Conservation (phyloP, 176 grass and related monocot species). For the Avena insularis region DNA sequence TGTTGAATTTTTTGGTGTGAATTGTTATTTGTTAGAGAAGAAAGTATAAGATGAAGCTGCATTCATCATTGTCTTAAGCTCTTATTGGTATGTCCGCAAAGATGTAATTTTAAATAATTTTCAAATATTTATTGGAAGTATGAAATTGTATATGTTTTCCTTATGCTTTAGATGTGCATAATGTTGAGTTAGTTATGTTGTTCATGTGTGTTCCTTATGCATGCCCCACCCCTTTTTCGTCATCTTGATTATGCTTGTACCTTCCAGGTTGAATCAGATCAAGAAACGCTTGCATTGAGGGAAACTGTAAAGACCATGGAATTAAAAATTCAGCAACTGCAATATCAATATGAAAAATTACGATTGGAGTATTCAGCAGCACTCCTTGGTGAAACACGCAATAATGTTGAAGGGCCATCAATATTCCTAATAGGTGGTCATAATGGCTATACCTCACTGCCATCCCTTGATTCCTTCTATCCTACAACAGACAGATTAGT, state of each 20-base stretch:
- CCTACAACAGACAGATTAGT: slow-evolving; percentile 61
- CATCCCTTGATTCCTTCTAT: slow-evolving; percentile 67
- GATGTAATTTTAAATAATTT: slow-evolving; percentile 7
- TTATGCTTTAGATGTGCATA: background rate
- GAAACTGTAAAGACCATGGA: slow-evolving; percentile 53
- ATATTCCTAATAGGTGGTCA: slow-evolving; percentile 80
- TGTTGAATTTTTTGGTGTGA: slow-evolving; percentile 23
- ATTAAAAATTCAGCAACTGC: slow-evolving; percentile 61
- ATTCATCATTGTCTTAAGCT: slow-evolving; percentile 32
- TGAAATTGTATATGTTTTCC: slow-evolving; percentile 2
- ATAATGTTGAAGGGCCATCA: slow-evolving; percentile 40
- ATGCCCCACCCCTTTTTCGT: background rate
- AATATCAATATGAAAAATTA: slow-evolving; percentile 60
- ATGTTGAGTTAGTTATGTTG: slow-evolving; percentile 31
- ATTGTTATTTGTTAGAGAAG: slow-evolving; percentile 21
- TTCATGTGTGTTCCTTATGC: background rate
- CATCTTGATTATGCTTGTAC: slow-evolving; percentile 37
- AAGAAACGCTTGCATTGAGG: slow-evolving; percentile 68
- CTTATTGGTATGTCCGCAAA: background rate
- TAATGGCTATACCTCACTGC: slow-evolving; percentile 61
- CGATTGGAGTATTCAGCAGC: slow-evolving; percentile 47
- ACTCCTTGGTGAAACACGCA: slow-evolving; percentile 21
- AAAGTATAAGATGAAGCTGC: slow-evolving; percentile 26
- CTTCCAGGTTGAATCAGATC: slow-evolving; percentile 66
- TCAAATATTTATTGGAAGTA: slow-evolving; percentile 2